A percentile compares a stretch with the other conserved stretches of the same genome.
Evolutionary conservation across 164 flowering plant species (phyloP).

Genomic region (Stephania cephalantha): DNA sequence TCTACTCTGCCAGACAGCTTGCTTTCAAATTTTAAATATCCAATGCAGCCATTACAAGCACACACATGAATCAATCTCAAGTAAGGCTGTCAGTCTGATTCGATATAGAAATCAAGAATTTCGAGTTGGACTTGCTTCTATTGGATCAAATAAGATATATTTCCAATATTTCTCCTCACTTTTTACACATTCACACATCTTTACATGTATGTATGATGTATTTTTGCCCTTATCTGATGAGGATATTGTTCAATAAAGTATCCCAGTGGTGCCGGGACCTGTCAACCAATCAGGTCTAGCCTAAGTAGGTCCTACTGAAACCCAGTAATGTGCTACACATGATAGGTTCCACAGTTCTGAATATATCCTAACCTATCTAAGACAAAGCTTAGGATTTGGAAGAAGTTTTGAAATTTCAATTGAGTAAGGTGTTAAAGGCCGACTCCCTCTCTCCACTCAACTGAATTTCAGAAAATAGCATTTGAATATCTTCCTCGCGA

Average conservation of each 20-base stretch:
- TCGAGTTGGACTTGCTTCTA: background rate
- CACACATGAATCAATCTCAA: background rate
- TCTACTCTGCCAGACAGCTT: background rate
- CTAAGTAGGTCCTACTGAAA: too few relatives aligned
- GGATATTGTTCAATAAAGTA: background rate
- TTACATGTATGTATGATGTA: background rate
- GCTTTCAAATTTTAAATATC: background rate
- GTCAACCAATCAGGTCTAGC: too few relatives aligned
- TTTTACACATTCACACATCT: too few relatives aligned
- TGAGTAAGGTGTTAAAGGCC: too few relatives aligned
- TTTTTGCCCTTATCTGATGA: background rate
- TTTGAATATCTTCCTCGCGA: too few relatives aligned
- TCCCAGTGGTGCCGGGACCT: background rate
- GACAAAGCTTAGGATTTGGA: too few relatives aligned
- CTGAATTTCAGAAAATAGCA: too few relatives aligned
- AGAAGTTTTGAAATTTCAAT: too few relatives aligned
- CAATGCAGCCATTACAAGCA: background rate
- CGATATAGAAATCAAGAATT: background rate
- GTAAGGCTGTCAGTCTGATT: background rate
- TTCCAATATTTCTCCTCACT: background rate
- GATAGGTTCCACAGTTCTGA: too few relatives aligned
- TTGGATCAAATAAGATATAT: background rate
- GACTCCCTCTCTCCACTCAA: too few relatives aligned
- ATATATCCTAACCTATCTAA: too few relatives aligned
- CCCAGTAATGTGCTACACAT: too few relatives aligned